phyloP scores from a whole-genome alignment of 73 alveolate species.

The Durusdinium trenchii region DNA sequence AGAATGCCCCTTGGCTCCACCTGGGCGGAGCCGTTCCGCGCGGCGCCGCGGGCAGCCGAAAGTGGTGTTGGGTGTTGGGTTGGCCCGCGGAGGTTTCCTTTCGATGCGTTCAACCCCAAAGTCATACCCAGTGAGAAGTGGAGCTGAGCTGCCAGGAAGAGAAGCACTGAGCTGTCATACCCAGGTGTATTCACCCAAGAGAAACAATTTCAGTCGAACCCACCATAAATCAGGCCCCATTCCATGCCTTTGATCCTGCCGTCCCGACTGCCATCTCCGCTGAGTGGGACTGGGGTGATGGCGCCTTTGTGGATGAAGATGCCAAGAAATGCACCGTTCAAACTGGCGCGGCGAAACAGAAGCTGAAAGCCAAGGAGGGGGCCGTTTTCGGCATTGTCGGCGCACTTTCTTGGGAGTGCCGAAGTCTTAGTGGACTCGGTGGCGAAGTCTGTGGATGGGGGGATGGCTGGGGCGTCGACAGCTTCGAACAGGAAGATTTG shows the following conservation, averaged over 20 bases:
- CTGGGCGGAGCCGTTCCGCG: no score
- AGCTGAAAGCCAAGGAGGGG: constrained; percentile 1
- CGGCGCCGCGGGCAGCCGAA: no score
- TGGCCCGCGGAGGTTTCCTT: no score
- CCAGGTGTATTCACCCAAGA: no score
- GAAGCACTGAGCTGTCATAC: no score
- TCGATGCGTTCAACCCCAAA: no score
- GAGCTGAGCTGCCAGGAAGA: no score
- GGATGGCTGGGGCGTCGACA: neutral
- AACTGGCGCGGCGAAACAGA: neutral
- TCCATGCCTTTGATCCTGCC: no score
- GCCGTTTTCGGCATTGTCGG: neutral
- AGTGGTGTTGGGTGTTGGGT: no score
- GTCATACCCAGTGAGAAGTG: no score
- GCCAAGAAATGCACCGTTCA: constrained; percentile 42
- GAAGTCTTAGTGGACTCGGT: neutral
- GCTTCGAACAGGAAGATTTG: neutral
- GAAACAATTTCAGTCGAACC: no score
- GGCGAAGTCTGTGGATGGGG: neutral
- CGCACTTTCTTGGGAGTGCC: neutral
- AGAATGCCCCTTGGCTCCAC: neutral
- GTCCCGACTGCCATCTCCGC: neutral
- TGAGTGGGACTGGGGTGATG: constrained; percentile 50
- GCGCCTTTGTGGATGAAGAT: constrained; percentile 22
- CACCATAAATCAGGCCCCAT: no score